These are phyloP conservation scores for Neonectria sp. DNA, from an alignment of 2,329 filamentous ascomycete genomes.

Conservation along the genomic window DNA sequence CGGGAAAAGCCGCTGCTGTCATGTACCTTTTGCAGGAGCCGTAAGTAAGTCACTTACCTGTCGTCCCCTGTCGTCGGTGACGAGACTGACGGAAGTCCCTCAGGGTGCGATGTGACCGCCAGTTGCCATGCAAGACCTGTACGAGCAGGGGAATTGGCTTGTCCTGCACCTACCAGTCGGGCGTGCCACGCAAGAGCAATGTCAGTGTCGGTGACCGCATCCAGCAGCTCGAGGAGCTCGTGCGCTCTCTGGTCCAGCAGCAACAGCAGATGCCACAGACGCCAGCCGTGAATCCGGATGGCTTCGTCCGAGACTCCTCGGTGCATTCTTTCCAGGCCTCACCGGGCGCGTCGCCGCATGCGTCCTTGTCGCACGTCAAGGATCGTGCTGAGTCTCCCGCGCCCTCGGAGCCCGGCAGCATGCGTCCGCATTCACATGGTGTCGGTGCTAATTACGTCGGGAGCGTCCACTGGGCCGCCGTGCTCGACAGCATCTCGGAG, in stretches of 20 bases:
- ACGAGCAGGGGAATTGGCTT: conserved; percentile 1
- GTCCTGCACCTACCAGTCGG: conserved; percentile 16
- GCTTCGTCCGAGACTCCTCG: background rate
- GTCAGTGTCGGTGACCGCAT: background rate
- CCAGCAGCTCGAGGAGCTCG: conserved; percentile 44
- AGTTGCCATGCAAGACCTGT: conserved; percentile 23
- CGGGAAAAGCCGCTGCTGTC: conserved; percentile 23
- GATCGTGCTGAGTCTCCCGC: background rate
- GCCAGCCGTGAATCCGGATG: background rate
- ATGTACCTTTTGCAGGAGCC: conserved; percentile 21
- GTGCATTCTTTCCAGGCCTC: too few relatives aligned
- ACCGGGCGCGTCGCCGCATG: too few relatives aligned
- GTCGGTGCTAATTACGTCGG: conserved; percentile 52
- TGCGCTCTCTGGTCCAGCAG: conserved; percentile 41
- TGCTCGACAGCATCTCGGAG: conserved; percentile 58
- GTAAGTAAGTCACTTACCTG: conserved; percentile 14
- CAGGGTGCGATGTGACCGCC: conserved; percentile 26
- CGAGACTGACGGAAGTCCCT: background rate
- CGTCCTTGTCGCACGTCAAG: too few relatives aligned
- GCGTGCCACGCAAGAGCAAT: background rate
- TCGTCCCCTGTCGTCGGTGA: too few relatives aligned
- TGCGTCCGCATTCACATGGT: conserved; percentile 41
- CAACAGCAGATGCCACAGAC: conserved; percentile 38
- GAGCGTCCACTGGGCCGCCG: conserved; percentile 57
- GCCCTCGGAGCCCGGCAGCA: conserved; percentile 50